These are phyloP conservation scores for Colletotrichum lindemuthianum DNA, from an alignment of 2,329 filamentous ascomycete species.

Conservation along the genomic window DNA sequence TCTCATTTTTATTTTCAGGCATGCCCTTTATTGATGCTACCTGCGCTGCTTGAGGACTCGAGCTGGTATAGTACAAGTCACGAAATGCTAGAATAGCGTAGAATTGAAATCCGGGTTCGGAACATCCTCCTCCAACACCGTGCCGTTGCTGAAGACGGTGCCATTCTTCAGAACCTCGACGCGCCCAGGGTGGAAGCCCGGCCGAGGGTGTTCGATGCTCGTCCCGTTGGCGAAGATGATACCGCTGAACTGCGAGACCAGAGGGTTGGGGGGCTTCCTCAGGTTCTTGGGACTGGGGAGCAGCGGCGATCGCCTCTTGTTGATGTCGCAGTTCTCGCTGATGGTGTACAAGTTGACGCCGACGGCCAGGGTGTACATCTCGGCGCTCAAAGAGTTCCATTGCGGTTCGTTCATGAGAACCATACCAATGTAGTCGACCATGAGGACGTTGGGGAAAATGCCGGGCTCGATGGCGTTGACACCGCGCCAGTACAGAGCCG, in stretches of 20 bases:
- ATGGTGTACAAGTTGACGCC: slow-evolving; percentile 46
- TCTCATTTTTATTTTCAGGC: no score
- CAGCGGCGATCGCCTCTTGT: slow-evolving; percentile 39
- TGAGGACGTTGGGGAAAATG: slow-evolving; percentile 44
- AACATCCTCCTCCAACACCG: slow-evolving; percentile 36
- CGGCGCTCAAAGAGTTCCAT: slow-evolving; percentile 44
- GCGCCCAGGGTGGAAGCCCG: slow-evolving; percentile 37
- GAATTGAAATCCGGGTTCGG: slow-evolving; percentile 38
- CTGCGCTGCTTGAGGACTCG: background rate
- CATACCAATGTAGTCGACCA: slow-evolving; percentile 46
- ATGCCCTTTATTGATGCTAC: background rate
- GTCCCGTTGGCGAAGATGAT: slow-evolving; percentile 47
- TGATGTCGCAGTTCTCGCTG: slow-evolving; percentile 46
- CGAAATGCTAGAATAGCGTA: background rate
- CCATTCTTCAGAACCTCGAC: slow-evolving; percentile 40
- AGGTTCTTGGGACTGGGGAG: slow-evolving; percentile 13
- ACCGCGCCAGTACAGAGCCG: slow-evolving; percentile 48
- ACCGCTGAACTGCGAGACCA: slow-evolving; percentile 40
- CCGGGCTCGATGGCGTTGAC: slow-evolving; percentile 42
- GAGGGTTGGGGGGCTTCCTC: background rate
- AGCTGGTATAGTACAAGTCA: background rate
- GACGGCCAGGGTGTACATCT: slow-evolving; percentile 45
- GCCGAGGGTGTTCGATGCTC: slow-evolving; percentile 39
- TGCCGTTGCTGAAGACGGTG: slow-evolving; percentile 41
- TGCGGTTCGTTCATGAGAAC: slow-evolving; percentile 39